These are phyloP conservation scores for Wickerhamomyces canadensis DNA, from an alignment of 805 yeast species.

Conservation along the genomic window DNA sequence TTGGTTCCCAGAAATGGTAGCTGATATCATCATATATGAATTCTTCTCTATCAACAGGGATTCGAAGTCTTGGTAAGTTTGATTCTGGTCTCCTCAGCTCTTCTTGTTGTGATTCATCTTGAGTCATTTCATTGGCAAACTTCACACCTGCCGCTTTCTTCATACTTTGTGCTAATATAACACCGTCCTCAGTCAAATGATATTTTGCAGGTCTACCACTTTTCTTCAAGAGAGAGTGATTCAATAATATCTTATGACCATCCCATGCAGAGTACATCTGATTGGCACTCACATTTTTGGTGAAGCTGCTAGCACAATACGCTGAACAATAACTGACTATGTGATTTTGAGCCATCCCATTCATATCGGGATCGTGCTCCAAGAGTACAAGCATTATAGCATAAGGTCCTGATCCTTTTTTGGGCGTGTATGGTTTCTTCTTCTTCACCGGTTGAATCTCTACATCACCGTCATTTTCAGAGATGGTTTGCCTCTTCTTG, in stretches of 20 bases:
- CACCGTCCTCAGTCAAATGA: conserved; percentile 66
- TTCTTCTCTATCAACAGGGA: conserved; percentile 4
- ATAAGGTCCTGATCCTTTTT: conserved; percentile 75
- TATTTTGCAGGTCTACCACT: conserved; percentile 57
- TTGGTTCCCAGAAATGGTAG: conserved; percentile 52
- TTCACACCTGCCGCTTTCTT: conserved; percentile 37
- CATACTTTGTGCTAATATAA: conserved; percentile 52
- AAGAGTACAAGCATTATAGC: conserved; percentile 65
- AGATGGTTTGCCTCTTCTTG: background rate
- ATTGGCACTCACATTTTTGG: conserved; percentile 51
- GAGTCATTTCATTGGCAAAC: conserved; percentile 23
- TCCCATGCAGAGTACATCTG: conserved; percentile 76
- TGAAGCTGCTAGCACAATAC: conserved; percentile 54
- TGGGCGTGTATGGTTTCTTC: conserved; percentile 55
- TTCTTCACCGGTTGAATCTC: conserved; percentile 18
- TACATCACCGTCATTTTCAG: conserved; percentile 5
- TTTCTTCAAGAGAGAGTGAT: conserved; percentile 50
- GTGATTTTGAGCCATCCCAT: conserved; percentile 62
- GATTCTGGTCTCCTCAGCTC: too few species aligned
- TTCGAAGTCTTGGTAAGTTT: too few species aligned
- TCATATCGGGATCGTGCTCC: conserved; percentile 37
- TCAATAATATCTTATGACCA: conserved; percentile 55
- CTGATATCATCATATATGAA: conserved; percentile 6
- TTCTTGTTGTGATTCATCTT: conserved; percentile 10
- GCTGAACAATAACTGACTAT: conserved; percentile 48